Percentiles rank a stretch among this genome's conserved stretches.
These are phyloP conservation scores for Penicillium sp. DNA, from an alignment of 2,329 filamentous ascomycete genomes.

Conservation along the genomic window DNA sequence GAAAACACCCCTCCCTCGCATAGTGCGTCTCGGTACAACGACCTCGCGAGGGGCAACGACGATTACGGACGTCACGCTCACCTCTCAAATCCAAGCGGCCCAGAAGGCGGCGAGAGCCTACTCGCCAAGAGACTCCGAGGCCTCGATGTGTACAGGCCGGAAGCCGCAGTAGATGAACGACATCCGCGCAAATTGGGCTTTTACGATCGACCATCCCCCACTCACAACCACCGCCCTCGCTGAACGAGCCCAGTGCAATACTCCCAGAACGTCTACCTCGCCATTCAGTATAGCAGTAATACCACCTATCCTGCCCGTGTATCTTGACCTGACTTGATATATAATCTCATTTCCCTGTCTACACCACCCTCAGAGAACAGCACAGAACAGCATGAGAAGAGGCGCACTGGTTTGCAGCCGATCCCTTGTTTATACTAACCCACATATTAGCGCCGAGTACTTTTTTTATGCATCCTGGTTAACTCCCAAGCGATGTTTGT, in stretches of 20 bases:
- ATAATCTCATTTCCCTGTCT: neutral
- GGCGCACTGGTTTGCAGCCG: slow-evolving; percentile 5
- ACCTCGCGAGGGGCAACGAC: slow-evolving; percentile 64
- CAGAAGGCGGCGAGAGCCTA: slow-evolving; percentile 59
- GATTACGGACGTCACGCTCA: slow-evolving; percentile 61
- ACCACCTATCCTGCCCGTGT: neutral
- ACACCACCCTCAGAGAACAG: neutral
- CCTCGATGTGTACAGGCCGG: slow-evolving; percentile 50
- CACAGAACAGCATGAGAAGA: neutral
- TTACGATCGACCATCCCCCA: neutral
- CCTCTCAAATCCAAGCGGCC: slow-evolving; percentile 36
- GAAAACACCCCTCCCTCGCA: slow-evolving; percentile 24
- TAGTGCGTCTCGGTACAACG: slow-evolving; percentile 55
- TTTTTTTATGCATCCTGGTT: neutral
- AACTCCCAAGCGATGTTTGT: neutral
- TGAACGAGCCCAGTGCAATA: neutral
- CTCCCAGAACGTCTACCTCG: neutral
- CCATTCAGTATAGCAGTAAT: neutral
- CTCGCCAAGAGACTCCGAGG: slow-evolving; percentile 67
- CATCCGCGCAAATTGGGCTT: neutral
- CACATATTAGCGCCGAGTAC: neutral
- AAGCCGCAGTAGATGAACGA: slow-evolving; percentile 13
- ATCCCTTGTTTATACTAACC: slow-evolving; percentile 6
- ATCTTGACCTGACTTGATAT: slow-evolving; percentile 2
- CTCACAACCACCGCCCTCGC: neutral